Percentiles rank a stretch among this genome's conserved stretches.
phyloP scores from a whole-genome alignment of 169 alveolate species.

The Eimeria necatrix region DNA sequence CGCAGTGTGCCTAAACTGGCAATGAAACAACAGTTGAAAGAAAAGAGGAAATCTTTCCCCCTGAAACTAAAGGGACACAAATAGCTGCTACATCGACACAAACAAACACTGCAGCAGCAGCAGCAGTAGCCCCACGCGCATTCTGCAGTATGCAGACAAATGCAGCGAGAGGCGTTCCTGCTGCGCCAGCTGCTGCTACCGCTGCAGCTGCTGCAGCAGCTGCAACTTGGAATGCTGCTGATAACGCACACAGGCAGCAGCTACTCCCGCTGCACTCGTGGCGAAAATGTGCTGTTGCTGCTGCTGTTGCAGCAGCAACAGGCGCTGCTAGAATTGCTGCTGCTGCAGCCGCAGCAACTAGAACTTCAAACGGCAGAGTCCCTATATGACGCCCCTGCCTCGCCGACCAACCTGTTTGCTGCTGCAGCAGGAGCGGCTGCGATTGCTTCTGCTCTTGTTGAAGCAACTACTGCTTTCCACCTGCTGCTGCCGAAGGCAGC shows the following conservation, averaged over 20 bases:
- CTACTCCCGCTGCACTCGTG: neutral
- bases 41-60: neutral
- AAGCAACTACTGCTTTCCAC: neutral
- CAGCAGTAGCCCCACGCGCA: too few species aligned
- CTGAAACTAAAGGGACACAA: neutral
- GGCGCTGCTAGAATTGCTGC: neutral
- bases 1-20: too few species aligned
- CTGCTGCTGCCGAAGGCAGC: conserved; percentile 32
- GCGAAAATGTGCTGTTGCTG: neutral
- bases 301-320: neutral
- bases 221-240: neutral
- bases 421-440: conserved; percentile 25
- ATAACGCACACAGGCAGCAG: neutral
- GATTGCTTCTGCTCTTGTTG: neutral
- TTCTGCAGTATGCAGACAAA: neutral
- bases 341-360: neutral
- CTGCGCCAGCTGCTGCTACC: conserved; percentile 7
- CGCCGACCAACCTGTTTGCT: conserved; percentile 3
- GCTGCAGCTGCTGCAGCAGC: conserved; percentile 11
- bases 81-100: neutral
- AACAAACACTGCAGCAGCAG: too few species aligned
- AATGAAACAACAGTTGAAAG: neutral
- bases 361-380: too few species aligned
- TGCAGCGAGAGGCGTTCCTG: neutral
- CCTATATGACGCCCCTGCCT: neutral